Base-by-base conservation (phyloP, 495 filamentous ascomycete genomes). In the Lepidopterella palustris region DNA sequence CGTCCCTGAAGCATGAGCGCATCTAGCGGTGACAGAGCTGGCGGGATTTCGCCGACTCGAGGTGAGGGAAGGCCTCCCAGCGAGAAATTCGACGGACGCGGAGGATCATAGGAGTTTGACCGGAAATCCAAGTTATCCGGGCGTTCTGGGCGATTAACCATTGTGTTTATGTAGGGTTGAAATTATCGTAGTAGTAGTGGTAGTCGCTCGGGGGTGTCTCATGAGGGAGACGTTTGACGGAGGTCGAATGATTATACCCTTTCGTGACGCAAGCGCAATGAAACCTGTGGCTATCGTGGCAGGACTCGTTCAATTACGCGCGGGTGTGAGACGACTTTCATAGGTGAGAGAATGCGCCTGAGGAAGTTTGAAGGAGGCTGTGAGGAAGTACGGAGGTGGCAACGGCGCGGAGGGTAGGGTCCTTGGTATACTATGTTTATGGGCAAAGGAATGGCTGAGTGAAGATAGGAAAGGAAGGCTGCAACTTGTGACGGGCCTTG, bases 11-110 rank as follows among this genome's bases (percentile, higher is more conserved):
- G 80, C 18, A 90, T 90, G 62, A 98, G 89, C 39, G 93, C 92
- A 78, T 97, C 93, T 48, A 98, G 82, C 15, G 93, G 93, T 1
- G 93, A 97, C 50, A 97, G 82, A 28, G 91, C 87, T 15, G 93
- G 93, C 29, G 93, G 92, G 9, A 90, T 80, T 65, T 96, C 93
- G 50, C 92, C 93, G 51, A 63, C 47, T 25, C 69, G 67, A 25
- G 74, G 73, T 20, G 69, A 70, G 28, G 71, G 70, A n/a, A 73
- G 65, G 53, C 71, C 70, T 27, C 63, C 56, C 1, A 63, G 45
- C 32, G 57, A 57, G 28, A 67, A 45, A 29, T 53, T 58, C 18
- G 57, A 21, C 32, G 32, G 57, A 53, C 40, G 40, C 10, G 53
- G 54, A 5, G 50, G 57, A 32, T 64, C 58, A 50, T 57, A 59